Percentiles rank a stretch among this genome's conserved stretches.
Conservation (phyloP, 1,284 basidiomycete species). For the Irpex lacteus region DNA sequence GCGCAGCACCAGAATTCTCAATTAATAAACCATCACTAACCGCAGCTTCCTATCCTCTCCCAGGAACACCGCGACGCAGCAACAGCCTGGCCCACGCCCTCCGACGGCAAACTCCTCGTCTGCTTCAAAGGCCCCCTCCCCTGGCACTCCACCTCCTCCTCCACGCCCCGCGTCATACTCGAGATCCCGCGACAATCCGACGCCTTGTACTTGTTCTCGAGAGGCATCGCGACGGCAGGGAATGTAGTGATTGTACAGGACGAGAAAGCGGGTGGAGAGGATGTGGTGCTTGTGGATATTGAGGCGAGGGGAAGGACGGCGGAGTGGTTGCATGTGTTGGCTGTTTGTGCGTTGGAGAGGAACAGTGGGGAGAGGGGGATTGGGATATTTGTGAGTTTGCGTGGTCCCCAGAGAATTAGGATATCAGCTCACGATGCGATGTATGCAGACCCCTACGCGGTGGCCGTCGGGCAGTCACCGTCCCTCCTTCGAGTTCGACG, state of each 20-base stretch:
- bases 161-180: conserved; percentile 12
- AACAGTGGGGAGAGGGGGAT: conserved; percentile 21
- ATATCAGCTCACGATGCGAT: not conserved
- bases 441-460: conserved; percentile 16
- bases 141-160: conserved; percentile 1
- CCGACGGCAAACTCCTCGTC: conserved; percentile 3
- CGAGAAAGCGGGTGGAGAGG: not conserved
- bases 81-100: conserved; percentile 2
- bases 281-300: conserved; percentile 23
- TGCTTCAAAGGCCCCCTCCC: conserved; percentile 6
- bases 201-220: conserved; percentile 24
- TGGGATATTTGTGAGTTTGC: conserved; percentile 24
- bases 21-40: not conserved
- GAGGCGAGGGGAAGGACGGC: conserved; percentile 7
- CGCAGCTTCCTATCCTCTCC: not conserved
- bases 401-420: not conserved
- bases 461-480: conserved; percentile 5
- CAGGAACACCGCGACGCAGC: conserved; percentile 1
- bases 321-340: conserved; percentile 9
- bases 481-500: conserved; percentile 15
- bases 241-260: conserved; percentile 18
- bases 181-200: conserved; percentile 23
- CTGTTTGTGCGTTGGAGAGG: conserved; percentile 23
- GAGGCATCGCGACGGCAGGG: conserved; percentile 22
- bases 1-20: not conserved